phyloP scores from a whole-genome alignment of 768 basidiomycete genomes.

The Russula sp. region DNA sequence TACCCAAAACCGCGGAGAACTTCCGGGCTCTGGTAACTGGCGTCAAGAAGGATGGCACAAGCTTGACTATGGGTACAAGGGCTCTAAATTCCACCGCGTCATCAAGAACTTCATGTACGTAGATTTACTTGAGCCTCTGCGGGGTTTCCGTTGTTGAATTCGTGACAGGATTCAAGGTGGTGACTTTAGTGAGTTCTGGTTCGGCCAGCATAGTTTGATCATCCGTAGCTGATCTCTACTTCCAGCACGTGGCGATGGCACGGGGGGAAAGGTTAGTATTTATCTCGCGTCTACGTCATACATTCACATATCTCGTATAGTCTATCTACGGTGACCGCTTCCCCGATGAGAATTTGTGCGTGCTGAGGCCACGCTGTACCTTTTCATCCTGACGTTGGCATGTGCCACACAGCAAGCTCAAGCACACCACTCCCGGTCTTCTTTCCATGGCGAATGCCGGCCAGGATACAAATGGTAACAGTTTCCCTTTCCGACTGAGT shows the following conservation, averaged over 20 bases:
- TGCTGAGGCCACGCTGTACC: neutral
- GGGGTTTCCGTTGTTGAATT: slow-evolving; percentile 29
- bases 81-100: slow-evolving; percentile 94
- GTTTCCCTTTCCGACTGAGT: neutral
- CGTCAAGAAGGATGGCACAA: slow-evolving; percentile 69
- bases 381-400: neutral
- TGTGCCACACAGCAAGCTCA: slow-evolving; percentile 76
- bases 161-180: slow-evolving; percentile 86
- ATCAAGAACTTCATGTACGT: slow-evolving; percentile 87
- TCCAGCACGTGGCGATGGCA: slow-evolving; percentile 78
- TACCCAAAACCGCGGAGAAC: slow-evolving; percentile 96
- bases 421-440: slow-evolving; percentile 82
- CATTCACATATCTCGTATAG: slow-evolving; percentile 36
- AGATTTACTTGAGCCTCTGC: slow-evolving; percentile 9
- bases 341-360: slow-evolving; percentile 94
- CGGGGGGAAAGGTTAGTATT: slow-evolving; percentile 74
- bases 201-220: slow-evolving; percentile 24
- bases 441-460: slow-evolving; percentile 95
- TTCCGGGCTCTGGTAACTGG: slow-evolving; percentile 92
- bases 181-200: slow-evolving; percentile 78
- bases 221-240: slow-evolving; percentile 12
- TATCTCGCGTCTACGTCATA: neutral
- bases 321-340: slow-evolving; percentile 92
- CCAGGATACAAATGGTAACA: slow-evolving; percentile 85
- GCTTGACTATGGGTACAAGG: slow-evolving; percentile 86